Base-by-base conservation (phyloP, 441 rosid genomes). In the Erodium moschatum region DNA sequence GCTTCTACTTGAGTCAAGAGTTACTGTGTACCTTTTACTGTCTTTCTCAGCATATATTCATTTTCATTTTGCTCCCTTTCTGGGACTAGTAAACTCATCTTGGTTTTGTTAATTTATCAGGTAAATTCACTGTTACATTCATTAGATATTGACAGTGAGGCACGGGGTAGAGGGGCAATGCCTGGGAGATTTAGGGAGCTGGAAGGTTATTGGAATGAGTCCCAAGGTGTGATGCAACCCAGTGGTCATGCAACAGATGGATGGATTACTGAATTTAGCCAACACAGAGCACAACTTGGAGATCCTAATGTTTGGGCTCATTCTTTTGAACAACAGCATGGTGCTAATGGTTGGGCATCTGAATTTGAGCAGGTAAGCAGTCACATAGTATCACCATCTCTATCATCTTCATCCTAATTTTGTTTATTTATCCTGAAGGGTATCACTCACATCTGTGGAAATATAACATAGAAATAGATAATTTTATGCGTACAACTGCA, bases 181-280 rank as follows among this genome's bases (percentile, higher is more conserved):
- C 88, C 94, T 68, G 88, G 91, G 78, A 84, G 97, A 81, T 85
- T 80, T 68, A 82, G 73, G 52, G 99, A 91, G 82, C 77, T 91
- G 80, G 97, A 89, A 70, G 89, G 80, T 75, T 85, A 87, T 74
- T 94, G 99, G 96, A 91, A 89, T 78, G 99, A 94, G 85, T 91
- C 97, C 24, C 99, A 91, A 85, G 89, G 90, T 75, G 62, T 81
- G 77, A 29, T 80, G 73, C 81, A 80, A 70, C 87, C 86, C 65
- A 85, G 79, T 76, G 75, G 85, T 64, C 92, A 83, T 77, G 79
- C 83, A 74, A 83, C 85, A 15, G 91, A 94, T 75, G 82, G 86
- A 76, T 94, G 97, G 97, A 81, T 82, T 52, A 52, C 79, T 65
- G 99, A 91, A 81, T 94, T 85, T 82, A 81, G 75, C 78, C 92